Conservation (phyloP, 257 asterid genomes). For the Solanum appendiculatum region DNA sequence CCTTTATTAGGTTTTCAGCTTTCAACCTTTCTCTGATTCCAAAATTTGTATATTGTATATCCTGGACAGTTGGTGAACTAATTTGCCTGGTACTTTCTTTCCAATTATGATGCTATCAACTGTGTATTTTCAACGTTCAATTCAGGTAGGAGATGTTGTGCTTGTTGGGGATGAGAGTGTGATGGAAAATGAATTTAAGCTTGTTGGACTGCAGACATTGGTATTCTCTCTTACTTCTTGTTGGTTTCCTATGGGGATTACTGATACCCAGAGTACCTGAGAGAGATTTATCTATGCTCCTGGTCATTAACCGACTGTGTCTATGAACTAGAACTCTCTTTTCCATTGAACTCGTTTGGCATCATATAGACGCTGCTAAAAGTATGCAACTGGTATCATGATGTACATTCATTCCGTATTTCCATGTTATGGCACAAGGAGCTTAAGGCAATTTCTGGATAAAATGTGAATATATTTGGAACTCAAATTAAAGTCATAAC, state of each 20-base stretch:
- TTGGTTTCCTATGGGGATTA: background rate
- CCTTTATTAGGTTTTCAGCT: background rate
- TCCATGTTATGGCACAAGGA: background rate
- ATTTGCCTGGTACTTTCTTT: background rate
- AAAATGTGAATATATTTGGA: background rate
- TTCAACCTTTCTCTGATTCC: background rate
- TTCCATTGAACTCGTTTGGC: background rate
- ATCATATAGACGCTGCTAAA: background rate
- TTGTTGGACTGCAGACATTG: constrained; percentile 51
- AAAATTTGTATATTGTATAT: background rate
- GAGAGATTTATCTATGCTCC: background rate
- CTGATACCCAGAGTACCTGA: background rate
- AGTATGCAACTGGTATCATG: background rate
- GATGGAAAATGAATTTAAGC: constrained; percentile 37
- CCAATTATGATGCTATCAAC: background rate
- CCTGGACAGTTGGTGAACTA: background rate
- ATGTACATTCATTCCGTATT: background rate
- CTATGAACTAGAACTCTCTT: background rate
- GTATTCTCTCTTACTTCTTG: constrained; percentile 23
- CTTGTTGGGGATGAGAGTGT: constrained; percentile 46
- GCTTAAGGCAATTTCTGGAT: background rate
- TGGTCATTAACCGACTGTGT: background rate
- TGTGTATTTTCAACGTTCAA: background rate
- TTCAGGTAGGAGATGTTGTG: constrained; percentile 58
- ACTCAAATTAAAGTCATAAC: background rate